phyloP scores from a whole-genome alignment of 352 stramenopile genomes.

The Salisapilia sapeloensis region DNA sequence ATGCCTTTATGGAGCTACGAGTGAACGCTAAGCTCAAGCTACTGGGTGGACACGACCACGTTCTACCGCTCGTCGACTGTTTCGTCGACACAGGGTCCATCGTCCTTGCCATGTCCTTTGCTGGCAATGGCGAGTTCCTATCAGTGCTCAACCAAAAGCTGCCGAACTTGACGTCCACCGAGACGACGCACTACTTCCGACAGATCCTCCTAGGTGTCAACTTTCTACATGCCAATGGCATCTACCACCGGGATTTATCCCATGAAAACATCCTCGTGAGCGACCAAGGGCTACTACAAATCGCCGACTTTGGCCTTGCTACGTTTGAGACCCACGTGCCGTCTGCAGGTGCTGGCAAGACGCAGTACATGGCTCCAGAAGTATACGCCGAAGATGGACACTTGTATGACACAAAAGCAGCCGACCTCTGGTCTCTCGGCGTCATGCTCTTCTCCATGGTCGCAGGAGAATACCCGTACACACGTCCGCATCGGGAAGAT shows the following conservation, averaged over 20 bases:
- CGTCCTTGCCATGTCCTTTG: slow-evolving; percentile 57
- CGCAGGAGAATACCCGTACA: slow-evolving; percentile 42
- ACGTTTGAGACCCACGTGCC: slow-evolving; percentile 12
- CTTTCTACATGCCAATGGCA: slow-evolving; percentile 57
- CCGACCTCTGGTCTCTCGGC: slow-evolving; percentile 66
- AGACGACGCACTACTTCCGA: slow-evolving; percentile 37
- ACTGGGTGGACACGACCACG: slow-evolving; percentile 46
- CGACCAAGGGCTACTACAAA: slow-evolving; percentile 38
- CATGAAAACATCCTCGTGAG: slow-evolving; percentile 74
- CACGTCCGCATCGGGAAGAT: slow-evolving; percentile 27
- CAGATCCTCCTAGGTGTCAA: slow-evolving; percentile 40
- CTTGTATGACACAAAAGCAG: slow-evolving; percentile 36
- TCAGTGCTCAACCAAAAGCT: slow-evolving; percentile 39
- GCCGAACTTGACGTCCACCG: slow-evolving; percentile 8
- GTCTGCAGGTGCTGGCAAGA: slow-evolving; percentile 43
- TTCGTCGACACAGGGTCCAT: slow-evolving; percentile 44
- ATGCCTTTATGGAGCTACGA: slow-evolving; percentile 51
- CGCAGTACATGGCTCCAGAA: slow-evolving; percentile 71
- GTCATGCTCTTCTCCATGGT: slow-evolving; percentile 70
- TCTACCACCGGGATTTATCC: slow-evolving; percentile 68
- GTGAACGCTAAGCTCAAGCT: slow-evolving; percentile 37
- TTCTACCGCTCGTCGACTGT: slow-evolving; percentile 44
- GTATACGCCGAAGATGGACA: slow-evolving; percentile 12
- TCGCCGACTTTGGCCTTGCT: slow-evolving; percentile 69
- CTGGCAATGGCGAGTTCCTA: slow-evolving; percentile 45